These are phyloP conservation scores for Diaporthe sp. DNA, from an alignment of 2,329 filamentous ascomycete genomes.

Conservation along the genomic window DNA sequence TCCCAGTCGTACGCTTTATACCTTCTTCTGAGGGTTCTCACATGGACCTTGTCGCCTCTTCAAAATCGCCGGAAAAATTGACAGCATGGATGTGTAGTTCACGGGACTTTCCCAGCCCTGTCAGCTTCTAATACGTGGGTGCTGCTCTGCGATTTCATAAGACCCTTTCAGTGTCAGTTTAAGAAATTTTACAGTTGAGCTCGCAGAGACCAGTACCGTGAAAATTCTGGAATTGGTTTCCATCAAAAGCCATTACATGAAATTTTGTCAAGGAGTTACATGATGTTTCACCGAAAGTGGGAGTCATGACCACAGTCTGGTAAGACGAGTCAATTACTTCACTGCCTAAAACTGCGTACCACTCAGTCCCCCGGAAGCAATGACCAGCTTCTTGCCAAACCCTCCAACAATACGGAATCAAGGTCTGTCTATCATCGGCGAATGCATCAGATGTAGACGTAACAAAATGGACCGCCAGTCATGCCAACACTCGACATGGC, in stretches of 20 bases:
- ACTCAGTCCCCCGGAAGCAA: too few relatives aligned
- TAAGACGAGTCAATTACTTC: neutral
- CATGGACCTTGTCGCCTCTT: too few relatives aligned
- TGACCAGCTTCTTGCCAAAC: neutral
- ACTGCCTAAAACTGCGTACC: too few relatives aligned
- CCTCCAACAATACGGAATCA: too few relatives aligned
- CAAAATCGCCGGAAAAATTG: too few relatives aligned
- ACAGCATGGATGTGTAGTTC: too few relatives aligned
- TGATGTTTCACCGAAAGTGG: neutral
- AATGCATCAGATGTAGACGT: neutral
- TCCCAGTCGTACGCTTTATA: too few relatives aligned
- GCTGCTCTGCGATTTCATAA: neutral
- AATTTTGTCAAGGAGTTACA: neutral
- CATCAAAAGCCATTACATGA: neutral
- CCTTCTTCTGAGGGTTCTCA: too few relatives aligned
- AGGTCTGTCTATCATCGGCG: too few relatives aligned
- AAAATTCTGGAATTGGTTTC: neutral
- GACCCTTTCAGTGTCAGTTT: neutral
- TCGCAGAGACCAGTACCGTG: too few relatives aligned
- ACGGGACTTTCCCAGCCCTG: too few relatives aligned
- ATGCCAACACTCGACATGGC: neutral
- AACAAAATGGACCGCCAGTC: neutral
- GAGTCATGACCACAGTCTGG: neutral
- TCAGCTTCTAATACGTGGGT: neutral
- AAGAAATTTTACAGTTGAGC: neutral